Percentiles rank a stretch among this genome's conserved stretches.
Conservation (phyloP, 176 grass and related monocot species). For the Ensete glaucum region DNA sequence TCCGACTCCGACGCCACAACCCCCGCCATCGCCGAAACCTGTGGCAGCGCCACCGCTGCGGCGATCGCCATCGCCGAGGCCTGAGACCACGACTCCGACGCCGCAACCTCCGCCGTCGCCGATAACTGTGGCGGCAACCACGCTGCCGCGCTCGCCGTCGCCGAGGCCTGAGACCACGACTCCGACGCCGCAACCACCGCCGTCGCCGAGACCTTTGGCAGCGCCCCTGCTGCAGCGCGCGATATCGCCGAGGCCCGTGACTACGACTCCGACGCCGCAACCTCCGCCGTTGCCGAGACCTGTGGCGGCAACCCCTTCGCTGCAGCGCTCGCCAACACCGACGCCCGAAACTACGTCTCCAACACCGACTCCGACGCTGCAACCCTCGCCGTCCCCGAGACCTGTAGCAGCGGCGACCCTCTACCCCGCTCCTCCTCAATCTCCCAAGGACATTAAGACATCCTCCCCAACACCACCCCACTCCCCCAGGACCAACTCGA, state of each 20-base stretch:
- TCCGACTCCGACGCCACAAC: constrained; percentile 49
- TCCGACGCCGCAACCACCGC: not conserved
- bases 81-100: not conserved
- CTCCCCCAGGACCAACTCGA: not conserved
- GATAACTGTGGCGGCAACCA: too few relatives aligned
- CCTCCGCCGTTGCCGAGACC: not conserved
- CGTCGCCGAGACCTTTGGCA: not conserved
- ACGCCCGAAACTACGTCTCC: not conserved
- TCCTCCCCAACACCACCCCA: not conserved
- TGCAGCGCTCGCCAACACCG: not conserved
- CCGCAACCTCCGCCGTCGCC: constrained; percentile 17
- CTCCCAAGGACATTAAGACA: constrained; percentile 36
- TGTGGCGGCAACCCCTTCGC: not conserved
- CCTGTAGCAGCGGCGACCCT: constrained; percentile 20
- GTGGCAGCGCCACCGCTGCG: not conserved
- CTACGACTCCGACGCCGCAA: not conserved
- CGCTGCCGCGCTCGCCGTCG: not conserved
- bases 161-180: not conserved
- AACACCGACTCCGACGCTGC: not conserved
- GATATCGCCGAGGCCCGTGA: not conserved
- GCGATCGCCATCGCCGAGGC: not conserved
- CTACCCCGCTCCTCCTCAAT: constrained; percentile 18
- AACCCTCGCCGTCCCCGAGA: not conserved
- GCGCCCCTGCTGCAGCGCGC: not conserved
- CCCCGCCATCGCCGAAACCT: constrained; percentile 46